These are phyloP conservation scores for Amaranthus hypochondriacus DNA, from an alignment of 148 eudicot genomes.

Conservation along the genomic window DNA sequence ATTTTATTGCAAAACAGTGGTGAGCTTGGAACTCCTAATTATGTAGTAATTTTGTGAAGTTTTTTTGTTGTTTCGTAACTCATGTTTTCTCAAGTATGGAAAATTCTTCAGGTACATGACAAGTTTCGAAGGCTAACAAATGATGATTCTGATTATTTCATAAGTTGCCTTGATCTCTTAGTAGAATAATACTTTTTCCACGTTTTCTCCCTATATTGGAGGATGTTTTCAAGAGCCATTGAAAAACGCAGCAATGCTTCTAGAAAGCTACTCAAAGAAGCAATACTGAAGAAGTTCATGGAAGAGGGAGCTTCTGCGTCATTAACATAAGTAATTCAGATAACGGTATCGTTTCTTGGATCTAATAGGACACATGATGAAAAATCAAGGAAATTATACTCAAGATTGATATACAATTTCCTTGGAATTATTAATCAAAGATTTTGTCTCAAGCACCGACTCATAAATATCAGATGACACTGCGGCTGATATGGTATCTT, in stretches of 20 bases:
- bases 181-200: slow-evolving; percentile 5
- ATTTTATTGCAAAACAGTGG: too few relatives aligned
- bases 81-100: slow-evolving; percentile 10
- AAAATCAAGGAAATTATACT: background rate
- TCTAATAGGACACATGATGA: slow-evolving; percentile 16
- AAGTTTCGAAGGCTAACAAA: background rate
- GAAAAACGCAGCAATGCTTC: background rate
- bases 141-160: background rate
- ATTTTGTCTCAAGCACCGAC: background rate
- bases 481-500: slow-evolving; percentile 2
- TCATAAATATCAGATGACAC: background rate
- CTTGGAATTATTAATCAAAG: slow-evolving; percentile 18
- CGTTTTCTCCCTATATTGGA: slow-evolving; percentile 5
- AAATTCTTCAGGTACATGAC: slow-evolving; percentile 4
- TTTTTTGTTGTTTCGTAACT: too few relatives aligned
- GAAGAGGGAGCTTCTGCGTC: slow-evolving; percentile 16
- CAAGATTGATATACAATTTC: background rate
- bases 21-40: too few relatives aligned
- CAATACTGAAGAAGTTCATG: slow-evolving; percentile 3
- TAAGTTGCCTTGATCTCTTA: slow-evolving; percentile 5
- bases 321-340: slow-evolving; percentile 34
- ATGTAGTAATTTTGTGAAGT: too few relatives aligned
- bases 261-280: slow-evolving; percentile 10
- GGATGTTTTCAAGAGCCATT: background rate
- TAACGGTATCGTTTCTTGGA: slow-evolving; percentile 43